Conservation (phyloP, 1,284 basidiomycete genomes). For the Tranzscheliella williamsii region DNA sequence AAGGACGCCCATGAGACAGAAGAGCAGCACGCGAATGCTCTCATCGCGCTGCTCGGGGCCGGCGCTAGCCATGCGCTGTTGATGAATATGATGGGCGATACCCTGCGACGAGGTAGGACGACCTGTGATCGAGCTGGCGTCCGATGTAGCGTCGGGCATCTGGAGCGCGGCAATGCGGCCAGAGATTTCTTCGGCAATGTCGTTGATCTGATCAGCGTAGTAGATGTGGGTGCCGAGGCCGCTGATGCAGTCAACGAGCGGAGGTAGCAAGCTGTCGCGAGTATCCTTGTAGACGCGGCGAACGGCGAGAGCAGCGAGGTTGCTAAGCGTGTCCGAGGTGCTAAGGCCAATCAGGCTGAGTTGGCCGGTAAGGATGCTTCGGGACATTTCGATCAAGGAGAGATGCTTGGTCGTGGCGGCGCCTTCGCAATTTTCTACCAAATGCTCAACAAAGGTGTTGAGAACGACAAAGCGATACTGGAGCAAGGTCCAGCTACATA, state of each 20-base stretch:
- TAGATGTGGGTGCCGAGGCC: constrained; percentile 87
- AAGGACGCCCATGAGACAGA: constrained; percentile 75
- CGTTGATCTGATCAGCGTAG: constrained; percentile 94
- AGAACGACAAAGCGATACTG: constrained; percentile 91
- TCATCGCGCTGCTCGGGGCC: constrained; percentile 65
- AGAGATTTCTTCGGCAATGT: constrained; percentile 83
- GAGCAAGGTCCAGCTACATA: constrained; percentile 82
- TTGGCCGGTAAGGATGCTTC: constrained; percentile 76
- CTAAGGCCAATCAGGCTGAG: constrained; percentile 85
- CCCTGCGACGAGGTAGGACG: constrained; percentile 60
- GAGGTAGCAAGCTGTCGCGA: constrained; percentile 70
- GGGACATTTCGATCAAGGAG: constrained; percentile 78
- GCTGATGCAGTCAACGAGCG: constrained; percentile 77
- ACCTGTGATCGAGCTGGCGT: constrained; percentile 21
- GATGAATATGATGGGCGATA: constrained; percentile 32
- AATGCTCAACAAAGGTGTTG: constrained; percentile 78
- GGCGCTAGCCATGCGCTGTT: constrained; percentile 46
- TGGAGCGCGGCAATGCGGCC: constrained; percentile 75
- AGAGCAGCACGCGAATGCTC: constrained; percentile 74
- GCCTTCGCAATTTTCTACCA: constrained; percentile 72
- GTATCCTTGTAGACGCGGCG: constrained; percentile 67
- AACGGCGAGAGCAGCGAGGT: constrained; percentile 69
- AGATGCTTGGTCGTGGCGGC: constrained; percentile 68
- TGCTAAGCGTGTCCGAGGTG: constrained; percentile 79
- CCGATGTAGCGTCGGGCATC: constrained; percentile 67